Conservation (phyloP, 2,329 filamentous ascomycete species). For the Myriangium duriaei region DNA sequence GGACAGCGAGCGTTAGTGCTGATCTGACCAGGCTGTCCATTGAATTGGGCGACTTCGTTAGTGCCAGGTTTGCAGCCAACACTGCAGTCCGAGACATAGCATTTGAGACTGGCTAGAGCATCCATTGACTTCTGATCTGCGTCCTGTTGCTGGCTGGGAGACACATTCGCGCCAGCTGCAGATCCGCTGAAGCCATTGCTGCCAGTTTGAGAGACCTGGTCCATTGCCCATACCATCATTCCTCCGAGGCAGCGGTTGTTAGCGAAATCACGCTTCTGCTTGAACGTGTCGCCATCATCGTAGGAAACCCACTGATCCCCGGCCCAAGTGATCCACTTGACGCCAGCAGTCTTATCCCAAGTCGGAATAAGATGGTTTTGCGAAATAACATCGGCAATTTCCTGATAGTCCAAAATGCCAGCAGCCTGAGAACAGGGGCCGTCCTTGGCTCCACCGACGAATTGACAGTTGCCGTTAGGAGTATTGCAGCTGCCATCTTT, state of each 20-base stretch:
- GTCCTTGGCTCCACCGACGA: conserved; percentile 11
- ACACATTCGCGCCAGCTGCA: conserved; percentile 4
- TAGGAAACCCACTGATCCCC: conserved; percentile 28
- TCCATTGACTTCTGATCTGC: conserved; percentile 14
- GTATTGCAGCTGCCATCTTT: conserved; percentile 13
- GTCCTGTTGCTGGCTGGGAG: conserved; percentile 11
- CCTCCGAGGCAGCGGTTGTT: conserved; percentile 20
- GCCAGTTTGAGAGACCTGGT: conserved; percentile 9
- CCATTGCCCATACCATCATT: conserved; percentile 18
- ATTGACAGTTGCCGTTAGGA: conserved; percentile 13
- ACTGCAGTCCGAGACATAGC: conserved; percentile 19
- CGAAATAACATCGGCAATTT: conserved; percentile 17
- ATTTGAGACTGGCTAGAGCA: conserved; percentile 7
- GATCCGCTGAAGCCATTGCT: background rate
- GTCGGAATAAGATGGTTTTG: conserved; percentile 4
- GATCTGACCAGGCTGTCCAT: conserved; percentile 16
- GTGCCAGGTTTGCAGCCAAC: conserved; percentile 18
- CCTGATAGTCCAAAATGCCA: conserved; percentile 14
- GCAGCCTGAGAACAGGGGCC: conserved; percentile 19
- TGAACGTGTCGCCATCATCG: conserved; percentile 26
- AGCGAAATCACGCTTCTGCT: conserved; percentile 23
- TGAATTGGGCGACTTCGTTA: conserved; percentile 19
- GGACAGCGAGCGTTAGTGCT: conserved; percentile 15
- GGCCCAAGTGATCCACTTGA: conserved; percentile 23
- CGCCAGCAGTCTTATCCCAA: conserved; percentile 12